Evolutionary conservation across 495 filamentous ascomycete species (phyloP), one percentile per base, ranked within the genome.

Genomic region (Aspergillus diversus): DNA sequence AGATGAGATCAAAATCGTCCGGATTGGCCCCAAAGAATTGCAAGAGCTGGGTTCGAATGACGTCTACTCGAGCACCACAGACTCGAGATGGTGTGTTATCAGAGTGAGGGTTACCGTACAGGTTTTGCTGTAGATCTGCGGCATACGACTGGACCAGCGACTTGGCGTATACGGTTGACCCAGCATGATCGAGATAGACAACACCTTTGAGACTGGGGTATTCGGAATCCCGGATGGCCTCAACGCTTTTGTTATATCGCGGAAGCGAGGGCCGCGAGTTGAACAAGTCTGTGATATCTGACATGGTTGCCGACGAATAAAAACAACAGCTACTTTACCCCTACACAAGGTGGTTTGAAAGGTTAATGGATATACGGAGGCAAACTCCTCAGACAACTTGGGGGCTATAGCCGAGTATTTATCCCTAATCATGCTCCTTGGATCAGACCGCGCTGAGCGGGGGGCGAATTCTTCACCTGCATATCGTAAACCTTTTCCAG

Each of bases 21-120:
- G 87, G 84, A 59, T 81, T 73, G 15, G 89, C 87, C 16, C 81
- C 82, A 68, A 91, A 88, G 74, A 90, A 87, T 1, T 73, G 64
- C 5, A 91, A 80, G 5, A 82, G 77, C 60, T 84, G 79, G 50
- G 77, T 68, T n/a, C 90, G 79, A 7, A 89, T 80, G 5, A 73
- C 67, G 56, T 90, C 84, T 11, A 92, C 82, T 49, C 81, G 76
- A 15, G 82, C 73, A n/a, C 87, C 87, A 0, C 88, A 83, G 8
- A 86, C 67, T 47, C 81, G 77, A 11, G 90, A 88, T 5, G 90
- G 88, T 8, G 80, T 73, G 39, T 89, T 90, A 32, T 81, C 80
- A 0, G 90, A 92, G 68, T 93, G 90, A 6, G 90, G 90, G 66
- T 93, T 93, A 27, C 90, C 89, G 61, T 87, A 87, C 42, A 93